phyloP scores from a whole-genome alignment of 192 early-diverging fungal genomes.

The Coemansia sp. region DNA sequence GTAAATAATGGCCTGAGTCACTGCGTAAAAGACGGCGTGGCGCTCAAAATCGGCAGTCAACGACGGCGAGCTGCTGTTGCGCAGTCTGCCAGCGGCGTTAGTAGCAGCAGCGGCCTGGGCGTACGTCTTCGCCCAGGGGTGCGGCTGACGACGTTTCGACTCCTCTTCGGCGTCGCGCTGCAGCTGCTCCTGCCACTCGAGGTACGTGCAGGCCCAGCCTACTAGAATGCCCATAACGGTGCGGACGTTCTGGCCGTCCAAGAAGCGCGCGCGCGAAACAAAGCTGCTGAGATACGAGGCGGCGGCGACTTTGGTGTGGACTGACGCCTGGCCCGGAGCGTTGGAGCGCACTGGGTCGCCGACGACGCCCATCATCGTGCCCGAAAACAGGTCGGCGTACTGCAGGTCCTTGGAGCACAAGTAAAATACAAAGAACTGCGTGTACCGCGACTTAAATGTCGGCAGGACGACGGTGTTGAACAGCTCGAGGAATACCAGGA shows the following conservation, averaged over 20 bases:
- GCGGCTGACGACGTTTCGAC: background rate
- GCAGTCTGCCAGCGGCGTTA: background rate
- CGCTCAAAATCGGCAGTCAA: conserved; percentile 59
- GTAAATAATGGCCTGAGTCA: conserved; percentile 89
- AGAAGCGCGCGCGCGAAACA: conserved; percentile 82
- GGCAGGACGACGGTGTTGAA: conserved; percentile 81
- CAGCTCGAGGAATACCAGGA: conserved; percentile 69
- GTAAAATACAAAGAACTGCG: conserved; percentile 92
- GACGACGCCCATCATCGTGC: conserved; percentile 66
- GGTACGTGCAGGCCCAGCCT: conserved; percentile 66
- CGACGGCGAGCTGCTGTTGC: background rate
- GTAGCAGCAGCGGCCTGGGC: conserved; percentile 1
- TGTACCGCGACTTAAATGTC: conserved; percentile 88
- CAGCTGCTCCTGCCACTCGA: conserved; percentile 68
- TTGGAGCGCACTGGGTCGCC: conserved; percentile 49
- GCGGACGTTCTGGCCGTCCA: conserved; percentile 66
- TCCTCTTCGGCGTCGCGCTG: conserved; percentile 11
- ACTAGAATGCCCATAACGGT: conserved; percentile 70
- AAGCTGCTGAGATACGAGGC: conserved; percentile 86
- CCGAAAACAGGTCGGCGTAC: conserved; percentile 79
- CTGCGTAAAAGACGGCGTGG: conserved; percentile 83
- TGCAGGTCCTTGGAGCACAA: conserved; percentile 64
- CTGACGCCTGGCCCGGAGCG: conserved; percentile 59
- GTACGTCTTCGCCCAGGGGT: conserved; percentile 1
- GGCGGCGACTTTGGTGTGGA: conserved; percentile 73